phyloP scores from a whole-genome alignment of 345 rosid genomes.

The Carallia pectinifolia region DNA sequence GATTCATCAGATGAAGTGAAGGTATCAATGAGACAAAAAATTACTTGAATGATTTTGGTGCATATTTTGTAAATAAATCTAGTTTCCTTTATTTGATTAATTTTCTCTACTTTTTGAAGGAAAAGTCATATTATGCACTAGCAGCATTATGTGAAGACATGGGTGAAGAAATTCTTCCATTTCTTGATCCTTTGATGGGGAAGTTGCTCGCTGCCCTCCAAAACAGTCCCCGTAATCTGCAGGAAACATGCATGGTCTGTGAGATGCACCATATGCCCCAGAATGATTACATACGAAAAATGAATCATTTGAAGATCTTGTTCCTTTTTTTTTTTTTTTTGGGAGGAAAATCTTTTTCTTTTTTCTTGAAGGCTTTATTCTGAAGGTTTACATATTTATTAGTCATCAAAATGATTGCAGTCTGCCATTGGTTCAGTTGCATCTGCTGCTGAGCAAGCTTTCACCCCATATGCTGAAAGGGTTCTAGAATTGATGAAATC shows the following conservation, averaged over 20 bases:
- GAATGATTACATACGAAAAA: neutral
- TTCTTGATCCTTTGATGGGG: constrained; percentile 87
- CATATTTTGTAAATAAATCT: neutral
- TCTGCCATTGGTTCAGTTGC: constrained; percentile 98
- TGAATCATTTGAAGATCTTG: neutral
- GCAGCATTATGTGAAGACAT: constrained; percentile 99
- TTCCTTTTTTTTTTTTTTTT: too few species aligned
- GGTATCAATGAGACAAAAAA: constrained; percentile 39
- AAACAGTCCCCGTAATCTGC: constrained; percentile 83
- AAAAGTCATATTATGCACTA: constrained; percentile 95
- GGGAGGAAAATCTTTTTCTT: too few species aligned
- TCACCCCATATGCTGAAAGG: constrained; percentile 91
- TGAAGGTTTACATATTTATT: constrained; percentile 4
- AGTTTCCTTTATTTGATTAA: constrained; percentile 2
- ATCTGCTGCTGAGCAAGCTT: constrained; percentile 97
- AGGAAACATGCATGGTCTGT: constrained; percentile 98
- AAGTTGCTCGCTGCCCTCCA: constrained; percentile 81
- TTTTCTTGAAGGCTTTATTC: neutral
- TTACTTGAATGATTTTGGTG: constrained; percentile 3
- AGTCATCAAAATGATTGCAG: constrained; percentile 42
- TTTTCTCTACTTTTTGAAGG: constrained; percentile 42
- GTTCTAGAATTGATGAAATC: constrained; percentile 84
- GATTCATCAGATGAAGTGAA: constrained; percentile 95
- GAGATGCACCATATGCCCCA: constrained; percentile 8
- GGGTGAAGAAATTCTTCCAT: constrained; percentile 93